A percentile compares a stretch with the other conserved stretches of the same genome.
phyloP scores from a whole-genome alignment of 2,329 filamentous ascomycete genomes.

The Epichloe elymi region DNA sequence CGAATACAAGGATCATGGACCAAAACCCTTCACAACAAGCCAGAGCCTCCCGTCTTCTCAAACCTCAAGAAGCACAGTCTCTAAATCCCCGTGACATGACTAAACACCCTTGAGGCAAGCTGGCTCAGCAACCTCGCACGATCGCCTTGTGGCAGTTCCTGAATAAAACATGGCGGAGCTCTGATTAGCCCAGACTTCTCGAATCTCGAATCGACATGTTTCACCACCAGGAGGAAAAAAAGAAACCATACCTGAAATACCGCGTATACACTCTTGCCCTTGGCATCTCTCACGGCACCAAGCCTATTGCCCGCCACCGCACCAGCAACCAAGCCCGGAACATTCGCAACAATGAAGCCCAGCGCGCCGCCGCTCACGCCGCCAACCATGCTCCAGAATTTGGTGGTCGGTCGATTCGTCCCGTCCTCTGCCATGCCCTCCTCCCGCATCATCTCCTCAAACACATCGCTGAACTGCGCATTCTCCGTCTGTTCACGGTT shows the following conservation, averaged over 20 bases:
- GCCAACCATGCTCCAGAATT: slow-evolving; percentile 80
- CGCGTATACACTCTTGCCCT: slow-evolving; percentile 86
- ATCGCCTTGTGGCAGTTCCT: slow-evolving; percentile 74
- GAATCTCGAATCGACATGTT: neutral
- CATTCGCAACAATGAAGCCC: slow-evolving; percentile 90
- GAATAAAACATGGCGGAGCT: neutral
- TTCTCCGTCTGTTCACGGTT: slow-evolving; percentile 45
- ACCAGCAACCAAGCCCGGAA: slow-evolving; percentile 78
- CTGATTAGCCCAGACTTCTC: neutral
- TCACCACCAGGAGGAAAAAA: neutral
- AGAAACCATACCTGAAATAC: slow-evolving; percentile 51
- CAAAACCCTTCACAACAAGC: neutral
- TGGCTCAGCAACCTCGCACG: slow-evolving; percentile 71
- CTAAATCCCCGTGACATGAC: slow-evolving; percentile 50
- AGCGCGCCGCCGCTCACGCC: slow-evolving; percentile 78
- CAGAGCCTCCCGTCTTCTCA: neutral
- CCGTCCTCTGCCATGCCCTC: slow-evolving; percentile 67
- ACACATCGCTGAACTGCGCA: slow-evolving; percentile 75
- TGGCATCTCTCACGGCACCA: slow-evolving; percentile 79
- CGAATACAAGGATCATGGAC: neutral
- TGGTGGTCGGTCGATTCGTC: slow-evolving; percentile 46
- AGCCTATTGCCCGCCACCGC: slow-evolving; percentile 85
- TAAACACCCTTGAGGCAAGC: slow-evolving; percentile 76
- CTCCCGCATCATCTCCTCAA: slow-evolving; percentile 83
- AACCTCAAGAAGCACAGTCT: neutral